Conservation (phyloP, 2,329 filamentous ascomycete species). For the Aspergillus sp. region DNA sequence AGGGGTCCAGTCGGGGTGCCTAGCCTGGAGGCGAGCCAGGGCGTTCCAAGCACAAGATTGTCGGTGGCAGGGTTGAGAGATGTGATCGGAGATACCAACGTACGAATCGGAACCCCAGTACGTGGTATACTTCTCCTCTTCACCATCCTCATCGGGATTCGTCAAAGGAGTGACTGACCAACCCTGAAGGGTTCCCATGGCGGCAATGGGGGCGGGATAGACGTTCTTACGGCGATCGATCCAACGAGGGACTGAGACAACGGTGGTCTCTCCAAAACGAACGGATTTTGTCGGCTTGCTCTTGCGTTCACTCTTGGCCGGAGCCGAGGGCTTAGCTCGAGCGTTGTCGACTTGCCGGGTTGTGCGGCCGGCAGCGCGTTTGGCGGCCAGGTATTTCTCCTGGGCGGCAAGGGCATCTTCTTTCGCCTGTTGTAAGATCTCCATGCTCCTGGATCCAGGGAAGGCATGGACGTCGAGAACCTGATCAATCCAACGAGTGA, state of each 20-base stretch:
- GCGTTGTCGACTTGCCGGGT: slow-evolving; percentile 11
- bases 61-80: not conserved
- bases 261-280: slow-evolving; percentile 25
- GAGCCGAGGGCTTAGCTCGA: slow-evolving; percentile 13
- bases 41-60: slow-evolving; percentile 1
- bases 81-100: slow-evolving; percentile 4
- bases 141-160: slow-evolving; percentile 14
- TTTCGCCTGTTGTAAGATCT: not conserved
- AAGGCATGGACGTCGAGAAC: no score
- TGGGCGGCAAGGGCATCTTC: not conserved
- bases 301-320: slow-evolving; percentile 12
- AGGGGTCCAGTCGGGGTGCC: not conserved
- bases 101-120: slow-evolving; percentile 17
- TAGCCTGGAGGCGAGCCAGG: slow-evolving; percentile 2
- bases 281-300: slow-evolving; percentile 22
- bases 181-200: slow-evolving; percentile 14
- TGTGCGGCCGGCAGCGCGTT: slow-evolving; percentile 6
- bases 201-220: slow-evolving; percentile 6
- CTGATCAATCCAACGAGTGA: slow-evolving; percentile 4
- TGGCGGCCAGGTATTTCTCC: not conserved
- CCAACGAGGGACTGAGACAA: slow-evolving; percentile 26
- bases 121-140: slow-evolving; percentile 10
- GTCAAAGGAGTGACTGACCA: slow-evolving; percentile 15
- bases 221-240: slow-evolving; percentile 25
- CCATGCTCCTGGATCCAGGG: not conserved